A percentile compares a stretch with the other conserved stretches of the same genome.
Conservation (phyloP, 2,329 filamentous ascomycete genomes). For the Claviceps sp. region DNA sequence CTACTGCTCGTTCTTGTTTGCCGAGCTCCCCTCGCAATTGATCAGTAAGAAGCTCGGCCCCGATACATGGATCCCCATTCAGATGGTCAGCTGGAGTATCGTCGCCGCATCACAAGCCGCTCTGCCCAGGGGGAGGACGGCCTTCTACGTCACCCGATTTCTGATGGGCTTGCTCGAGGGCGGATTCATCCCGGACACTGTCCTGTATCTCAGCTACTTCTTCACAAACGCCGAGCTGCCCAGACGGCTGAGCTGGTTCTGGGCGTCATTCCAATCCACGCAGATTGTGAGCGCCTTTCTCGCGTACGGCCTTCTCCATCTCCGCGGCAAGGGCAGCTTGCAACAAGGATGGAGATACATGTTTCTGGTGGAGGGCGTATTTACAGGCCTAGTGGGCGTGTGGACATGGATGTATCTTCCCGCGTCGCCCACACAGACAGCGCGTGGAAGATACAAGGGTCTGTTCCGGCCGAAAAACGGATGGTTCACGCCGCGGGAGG, state of each 20-base stretch:
- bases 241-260: conserved; percentile 17
- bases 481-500: conserved; percentile 44
- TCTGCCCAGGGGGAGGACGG: conserved; percentile 12
- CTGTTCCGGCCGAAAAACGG: conserved; percentile 20
- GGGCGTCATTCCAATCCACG: conserved; percentile 14
- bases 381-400: conserved; percentile 6
- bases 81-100: conserved; percentile 24
- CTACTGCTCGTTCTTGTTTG: conserved; percentile 32
- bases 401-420: conserved; percentile 4
- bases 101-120: conserved; percentile 21
- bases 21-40: conserved; percentile 41
- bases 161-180: conserved; percentile 38
- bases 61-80: conserved; percentile 34
- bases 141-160: conserved; percentile 19
- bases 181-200: conserved; percentile 42
- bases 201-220: conserved; percentile 20
- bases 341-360: conserved; percentile 5
- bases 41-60: conserved; percentile 37
- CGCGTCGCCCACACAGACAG: conserved; percentile 5
- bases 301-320: conserved; percentile 15
- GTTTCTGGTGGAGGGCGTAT: conserved; percentile 4
- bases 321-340: conserved; percentile 3
- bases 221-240: conserved; percentile 19
- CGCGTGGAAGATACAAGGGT: conserved; percentile 6
- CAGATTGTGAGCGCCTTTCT: conserved; percentile 16